These are phyloP conservation scores for Zalerion maritima DNA, from an alignment of 495 filamentous ascomycete genomes.

Conservation along the genomic window DNA sequence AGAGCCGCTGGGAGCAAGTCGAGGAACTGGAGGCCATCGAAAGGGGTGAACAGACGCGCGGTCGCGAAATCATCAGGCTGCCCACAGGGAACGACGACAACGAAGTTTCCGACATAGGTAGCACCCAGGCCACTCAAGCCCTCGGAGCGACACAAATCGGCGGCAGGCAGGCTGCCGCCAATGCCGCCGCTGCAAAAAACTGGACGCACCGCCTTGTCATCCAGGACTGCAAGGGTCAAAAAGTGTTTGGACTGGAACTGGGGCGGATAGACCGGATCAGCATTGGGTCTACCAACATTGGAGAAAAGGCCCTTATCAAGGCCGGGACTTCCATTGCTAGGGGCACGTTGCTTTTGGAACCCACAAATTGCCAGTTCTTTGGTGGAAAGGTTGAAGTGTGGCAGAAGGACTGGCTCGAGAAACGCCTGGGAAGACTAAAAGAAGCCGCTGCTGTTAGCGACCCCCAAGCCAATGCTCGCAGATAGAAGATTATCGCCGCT, in stretches of 20 bases:
- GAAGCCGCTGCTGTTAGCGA: no score
- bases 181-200: conserved; percentile 12
- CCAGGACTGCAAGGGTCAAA: conserved; percentile 61
- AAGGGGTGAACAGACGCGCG: conserved; percentile 68
- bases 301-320: conserved; percentile 63
- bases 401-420: conserved; percentile 63
- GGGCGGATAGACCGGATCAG: conserved; percentile 47
- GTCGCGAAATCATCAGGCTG: conserved; percentile 68
- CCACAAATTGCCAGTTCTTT: conserved; percentile 44
- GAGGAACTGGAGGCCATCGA: conserved; percentile 73
- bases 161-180: conserved; percentile 14
- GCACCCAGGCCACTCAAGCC: conserved; percentile 1
- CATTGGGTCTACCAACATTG: conserved; percentile 53
- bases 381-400: conserved; percentile 78
- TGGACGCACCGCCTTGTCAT: conserved; percentile 70
- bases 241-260: conserved; percentile 62
- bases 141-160: conserved; percentile 1
- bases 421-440: conserved; percentile 53
- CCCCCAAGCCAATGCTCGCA: no score
- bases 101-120: conserved; percentile 8
- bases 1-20: conserved; percentile 68
- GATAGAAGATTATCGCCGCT: no score
- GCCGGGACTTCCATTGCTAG: conserved; percentile 49
- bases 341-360: conserved; percentile 64
- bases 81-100: conserved; percentile 25